Evolutionary conservation across 2,329 filamentous ascomycete genomes (phyloP).

Genomic region (Botrytis medusae): DNA sequence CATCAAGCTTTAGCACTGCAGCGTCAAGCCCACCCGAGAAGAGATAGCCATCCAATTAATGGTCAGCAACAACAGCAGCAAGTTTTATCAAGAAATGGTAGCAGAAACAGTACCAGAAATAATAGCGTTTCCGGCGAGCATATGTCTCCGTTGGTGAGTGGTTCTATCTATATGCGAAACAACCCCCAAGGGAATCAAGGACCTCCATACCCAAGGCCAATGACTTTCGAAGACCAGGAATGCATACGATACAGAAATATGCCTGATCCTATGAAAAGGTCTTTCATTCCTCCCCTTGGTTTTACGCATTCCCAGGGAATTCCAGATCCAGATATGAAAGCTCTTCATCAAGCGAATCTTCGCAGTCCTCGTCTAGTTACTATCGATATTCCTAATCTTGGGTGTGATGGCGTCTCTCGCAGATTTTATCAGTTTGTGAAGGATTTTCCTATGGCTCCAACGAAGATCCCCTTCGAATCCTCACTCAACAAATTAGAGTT

Average conservation of each 20-base stretch:
- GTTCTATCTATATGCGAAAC: neutral
- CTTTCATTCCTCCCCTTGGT: conserved; percentile 42
- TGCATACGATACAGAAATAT: conserved; percentile 40
- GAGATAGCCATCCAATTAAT: conserved; percentile 23
- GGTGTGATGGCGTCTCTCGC: conserved; percentile 31
- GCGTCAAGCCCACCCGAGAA: conserved; percentile 26
- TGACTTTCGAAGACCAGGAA: conserved; percentile 7
- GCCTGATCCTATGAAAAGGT: conserved; percentile 26
- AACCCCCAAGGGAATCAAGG: neutral
- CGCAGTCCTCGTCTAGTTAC: conserved; percentile 50
- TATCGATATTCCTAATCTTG: conserved; percentile 26
- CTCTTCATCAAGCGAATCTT: conserved; percentile 60
- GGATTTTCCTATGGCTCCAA: conserved; percentile 51
- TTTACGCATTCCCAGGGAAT: conserved; percentile 42
- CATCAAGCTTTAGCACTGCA: conserved; percentile 26
- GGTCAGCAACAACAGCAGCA: conserved; percentile 14
- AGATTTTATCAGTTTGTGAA: conserved; percentile 57
- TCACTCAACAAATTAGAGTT: conserved; percentile 43
- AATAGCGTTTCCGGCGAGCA: conserved; percentile 17
- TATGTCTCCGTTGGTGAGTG: neutral
- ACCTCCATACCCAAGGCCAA: neutral
- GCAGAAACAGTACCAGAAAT: conserved; percentile 9
- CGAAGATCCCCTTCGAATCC: conserved; percentile 32
- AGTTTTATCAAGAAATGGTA: conserved; percentile 20
- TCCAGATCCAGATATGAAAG: conserved; percentile 47